Percentiles rank a stretch among this genome's conserved stretches.
Conservation (phyloP, 306 rosid species). For the Cucumis melo region DNA sequence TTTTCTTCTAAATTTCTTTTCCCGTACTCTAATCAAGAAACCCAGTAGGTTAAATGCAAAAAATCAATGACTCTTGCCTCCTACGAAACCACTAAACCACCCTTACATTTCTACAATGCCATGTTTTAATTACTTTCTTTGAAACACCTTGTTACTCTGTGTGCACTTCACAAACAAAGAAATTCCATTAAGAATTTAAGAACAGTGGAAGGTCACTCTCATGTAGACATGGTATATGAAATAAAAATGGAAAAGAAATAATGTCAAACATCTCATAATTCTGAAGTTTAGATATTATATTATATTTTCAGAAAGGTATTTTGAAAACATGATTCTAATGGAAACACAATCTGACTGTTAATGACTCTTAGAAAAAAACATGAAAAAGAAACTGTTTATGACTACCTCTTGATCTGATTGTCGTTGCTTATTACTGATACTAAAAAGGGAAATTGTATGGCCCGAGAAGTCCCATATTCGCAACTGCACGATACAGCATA, state of each 20-base stretch:
- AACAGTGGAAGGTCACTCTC: not conserved
- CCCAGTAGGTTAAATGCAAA: not conserved
- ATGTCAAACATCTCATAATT: not conserved
- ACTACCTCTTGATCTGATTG: conserved; percentile 73
- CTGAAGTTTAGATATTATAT: not conserved
- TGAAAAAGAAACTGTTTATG: not conserved
- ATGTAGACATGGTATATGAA: not conserved
- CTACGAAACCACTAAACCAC: not conserved
- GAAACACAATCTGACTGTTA: not conserved
- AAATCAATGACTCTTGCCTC: not conserved
- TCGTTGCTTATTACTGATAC: conserved; percentile 40
- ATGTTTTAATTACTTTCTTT: not conserved
- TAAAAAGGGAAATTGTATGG: conserved; percentile 42
- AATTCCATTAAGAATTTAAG: not conserved
- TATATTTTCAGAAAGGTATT: not conserved
- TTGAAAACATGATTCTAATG: not conserved
- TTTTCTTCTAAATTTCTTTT: not conserved
- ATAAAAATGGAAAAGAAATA: not conserved
- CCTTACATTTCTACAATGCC: not conserved
- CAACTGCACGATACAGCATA: conserved; percentile 34
- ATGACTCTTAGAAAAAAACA: not conserved
- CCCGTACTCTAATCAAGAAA: not conserved
- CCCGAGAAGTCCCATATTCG: conserved; percentile 92
- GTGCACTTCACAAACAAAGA: not conserved
- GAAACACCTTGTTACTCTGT: not conserved